Conservation (phyloP, 345 rosid genomes). For the Rhizophora apiculata region DNA sequence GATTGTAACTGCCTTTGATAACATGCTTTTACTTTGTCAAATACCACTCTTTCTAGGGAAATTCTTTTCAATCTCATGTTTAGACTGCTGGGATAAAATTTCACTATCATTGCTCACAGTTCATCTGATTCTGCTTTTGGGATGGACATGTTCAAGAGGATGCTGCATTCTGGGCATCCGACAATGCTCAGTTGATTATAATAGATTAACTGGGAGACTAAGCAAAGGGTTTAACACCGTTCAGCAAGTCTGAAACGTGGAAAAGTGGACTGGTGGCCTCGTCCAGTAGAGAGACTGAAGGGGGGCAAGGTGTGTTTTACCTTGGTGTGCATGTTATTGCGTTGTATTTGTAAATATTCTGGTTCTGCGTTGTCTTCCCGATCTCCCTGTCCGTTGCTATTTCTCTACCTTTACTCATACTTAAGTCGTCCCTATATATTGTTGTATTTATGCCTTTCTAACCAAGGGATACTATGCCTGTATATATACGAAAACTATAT, state of each 20-base stretch:
- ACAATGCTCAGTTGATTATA: slow-evolving; percentile 71
- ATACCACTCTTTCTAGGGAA: slow-evolving; percentile 9
- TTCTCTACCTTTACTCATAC: not conserved
- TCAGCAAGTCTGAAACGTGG: slow-evolving; percentile 4
- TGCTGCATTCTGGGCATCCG: slow-evolving; percentile 94
- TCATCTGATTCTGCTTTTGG: slow-evolving; percentile 95
- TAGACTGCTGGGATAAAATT: slow-evolving; percentile 32
- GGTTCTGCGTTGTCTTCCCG: not conserved
- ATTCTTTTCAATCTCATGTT: slow-evolving; percentile 29
- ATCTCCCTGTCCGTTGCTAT: not conserved
- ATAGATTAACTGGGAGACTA: not conserved
- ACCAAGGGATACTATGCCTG: not conserved
- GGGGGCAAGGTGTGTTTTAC: not conserved
- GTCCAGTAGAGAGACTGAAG: not conserved
- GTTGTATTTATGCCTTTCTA: not conserved
- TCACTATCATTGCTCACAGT: slow-evolving; percentile 51
- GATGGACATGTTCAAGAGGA: slow-evolving; percentile 89
- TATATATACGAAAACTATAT: not conserved
- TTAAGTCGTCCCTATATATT: not conserved
- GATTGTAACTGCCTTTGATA: too few relatives aligned
- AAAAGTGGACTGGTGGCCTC: not conserved
- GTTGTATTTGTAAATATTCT: slow-evolving; percentile 1
- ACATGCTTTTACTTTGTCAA: too few relatives aligned
- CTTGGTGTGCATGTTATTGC: not conserved
- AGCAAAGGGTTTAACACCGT: not conserved